Evolutionary conservation across 2,329 filamentous ascomycete genomes (phyloP).

Genomic region (Fusarium protoensiforme): DNA sequence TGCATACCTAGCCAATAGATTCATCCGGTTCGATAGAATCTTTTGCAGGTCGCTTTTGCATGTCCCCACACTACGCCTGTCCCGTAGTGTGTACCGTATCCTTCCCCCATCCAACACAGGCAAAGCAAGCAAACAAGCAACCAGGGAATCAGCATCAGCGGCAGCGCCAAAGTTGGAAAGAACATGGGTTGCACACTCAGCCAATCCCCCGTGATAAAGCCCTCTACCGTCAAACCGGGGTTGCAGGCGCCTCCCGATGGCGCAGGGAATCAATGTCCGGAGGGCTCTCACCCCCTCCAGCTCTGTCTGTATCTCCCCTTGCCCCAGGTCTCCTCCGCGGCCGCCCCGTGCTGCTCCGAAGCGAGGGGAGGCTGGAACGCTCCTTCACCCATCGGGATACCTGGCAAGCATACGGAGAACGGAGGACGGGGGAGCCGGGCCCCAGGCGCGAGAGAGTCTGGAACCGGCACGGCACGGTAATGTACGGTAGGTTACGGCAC

Average conservation of each 20-base stretch:
- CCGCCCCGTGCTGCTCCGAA: constrained; percentile 35
- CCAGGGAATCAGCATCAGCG: constrained; percentile 7
- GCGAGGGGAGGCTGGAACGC: background rate
- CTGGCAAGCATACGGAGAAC: background rate
- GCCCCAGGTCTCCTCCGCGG: background rate
- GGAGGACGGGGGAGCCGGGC: constrained; percentile 6
- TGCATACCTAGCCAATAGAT: constrained; percentile 26
- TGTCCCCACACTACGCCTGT: constrained; percentile 4
- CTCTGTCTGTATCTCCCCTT: background rate
- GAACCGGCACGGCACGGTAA: constrained; percentile 17
- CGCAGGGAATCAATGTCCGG: constrained; percentile 36
- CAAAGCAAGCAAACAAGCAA: background rate
- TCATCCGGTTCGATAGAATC: constrained; percentile 6
- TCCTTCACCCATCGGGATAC: background rate
- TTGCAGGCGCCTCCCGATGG: constrained; percentile 12
- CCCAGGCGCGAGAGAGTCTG: background rate
- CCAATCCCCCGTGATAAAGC: constrained; percentile 6
- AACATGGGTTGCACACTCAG: background rate
- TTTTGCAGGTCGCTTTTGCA: constrained; percentile 15
- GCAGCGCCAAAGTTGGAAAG: background rate
- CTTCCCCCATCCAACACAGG: constrained; percentile 9
- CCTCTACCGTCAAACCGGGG: constrained; percentile 6
- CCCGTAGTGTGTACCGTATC: constrained; percentile 4
- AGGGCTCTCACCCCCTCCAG: constrained; percentile 2
- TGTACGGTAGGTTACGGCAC: constrained; percentile 19